Evolutionary conservation across 164 flowering plant genomes (phyloP), one percentile per base, ranked within the genome.

Genomic region (Tinospora cordifolia): DNA sequence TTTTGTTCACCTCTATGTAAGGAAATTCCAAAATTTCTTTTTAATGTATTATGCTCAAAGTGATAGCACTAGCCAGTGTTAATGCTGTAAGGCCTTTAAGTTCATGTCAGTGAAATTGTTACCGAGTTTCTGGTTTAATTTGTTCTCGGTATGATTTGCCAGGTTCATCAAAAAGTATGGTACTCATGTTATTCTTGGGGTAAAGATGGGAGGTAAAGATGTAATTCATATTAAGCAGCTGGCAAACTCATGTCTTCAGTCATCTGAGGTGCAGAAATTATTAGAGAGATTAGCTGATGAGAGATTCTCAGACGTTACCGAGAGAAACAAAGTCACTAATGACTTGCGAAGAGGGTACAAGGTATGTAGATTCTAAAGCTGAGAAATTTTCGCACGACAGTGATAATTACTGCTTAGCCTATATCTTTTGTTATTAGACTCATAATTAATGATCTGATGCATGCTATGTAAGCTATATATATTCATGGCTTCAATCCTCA

Each of bases 191-290:
- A 82, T 91, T 70, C 87, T 86, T 62, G 97, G 94, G 27, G 89
- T 91, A 59, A 89, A 85, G 78, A 91, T 91, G 88, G 97, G 97
- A 67, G 98, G 97, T 34, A 93, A 89, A 78, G 98, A 93, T 84
- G 92, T 88, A 25, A 76, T 89, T 71, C 82, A 87, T 80, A 67
- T 90, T 46, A 93, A 89, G 84, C 94, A 93, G 85, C 82, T 75
- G 57, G 80, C 78, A 13, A 84, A 76, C 44, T 93, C 98, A 70
- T 75, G 62, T 75, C 81, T 87, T 73, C 78, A 82, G 77, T 78
- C 92, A 24, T 69, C 76, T 58, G 93, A 91, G 63, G 85, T 93
- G 78, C 90, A 84, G 85, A 86, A 81, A 62, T 60, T 78, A 72
- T 79, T 93, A 73, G 88, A 89, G 86, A 69, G 83, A 62, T 76